Base-by-base conservation (phyloP, 2,329 filamentous ascomycete genomes). In the Ascocoryne sarcoides region DNA sequence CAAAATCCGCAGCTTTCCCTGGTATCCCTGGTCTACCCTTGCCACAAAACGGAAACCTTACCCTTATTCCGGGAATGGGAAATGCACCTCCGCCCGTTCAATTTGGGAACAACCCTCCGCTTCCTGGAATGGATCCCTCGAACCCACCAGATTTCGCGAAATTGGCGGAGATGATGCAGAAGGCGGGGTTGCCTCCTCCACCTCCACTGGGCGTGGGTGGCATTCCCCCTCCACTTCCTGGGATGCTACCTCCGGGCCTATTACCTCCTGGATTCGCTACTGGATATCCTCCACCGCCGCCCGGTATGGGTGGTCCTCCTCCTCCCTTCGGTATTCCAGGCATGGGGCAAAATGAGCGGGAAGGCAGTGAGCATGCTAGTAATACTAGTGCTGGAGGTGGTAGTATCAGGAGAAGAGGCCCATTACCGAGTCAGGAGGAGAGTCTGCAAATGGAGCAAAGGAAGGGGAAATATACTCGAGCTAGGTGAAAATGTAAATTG, bases 401-500 rank as follows among this genome's bases (percentile, higher is more conserved):
- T 16, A 59, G 59, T 33, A 60, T 77, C 14, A 71, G 82, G 44
- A 70, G 67, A 50, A 66, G 80, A 45, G 84, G 74, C 4, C 86
- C 84, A 7, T 63, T 94, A 32, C 87, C 87, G 0, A 89, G 84
- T 58, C 87, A 93, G 62, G 78, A 84, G 57, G 87, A 92, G 59
- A 89, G 84, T 52, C 63, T 93, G 52, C 75, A 80, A 51, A 76
- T 82, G 60, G 84, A 90, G 62, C 86, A 90, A 68, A 73, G 73
- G 41, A 68, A 68, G 39, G 76, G 76, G 3, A 70, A 79, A 47
- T 81, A 77, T 53, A 80, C 74, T 12, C 62, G 72, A 23, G 48
- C 56, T 12, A 55, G 57, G 37, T 59, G 52, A 17, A 26, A n/a
- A n/a, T n/a, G n/a, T n/a, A n/a, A n/a, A n/a, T n/a, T n/a, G n/a